phyloP scores from a whole-genome alignment of 805 yeast genomes.

The Kluyveromyces nonfermentans region DNA sequence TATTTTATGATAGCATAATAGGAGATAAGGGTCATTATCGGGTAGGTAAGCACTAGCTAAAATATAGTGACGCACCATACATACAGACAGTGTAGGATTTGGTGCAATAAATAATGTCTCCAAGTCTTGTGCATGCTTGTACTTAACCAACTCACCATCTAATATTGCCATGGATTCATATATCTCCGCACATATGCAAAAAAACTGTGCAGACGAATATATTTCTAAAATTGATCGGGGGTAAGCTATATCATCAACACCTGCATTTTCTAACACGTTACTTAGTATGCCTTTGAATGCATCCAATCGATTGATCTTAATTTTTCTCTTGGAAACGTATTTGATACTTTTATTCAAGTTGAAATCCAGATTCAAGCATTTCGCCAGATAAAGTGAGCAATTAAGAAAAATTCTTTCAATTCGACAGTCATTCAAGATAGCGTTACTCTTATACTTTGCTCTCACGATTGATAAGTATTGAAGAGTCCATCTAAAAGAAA shows the following conservation, averaged over 20 bases:
- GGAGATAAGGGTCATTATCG: slow-evolving; percentile 32
- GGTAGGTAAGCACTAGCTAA: slow-evolving; percentile 27
- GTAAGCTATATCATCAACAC: background rate
- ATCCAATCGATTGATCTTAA: slow-evolving; percentile 7
- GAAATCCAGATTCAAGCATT: slow-evolving; percentile 7
- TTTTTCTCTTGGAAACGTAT: background rate
- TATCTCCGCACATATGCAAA: slow-evolving; percentile 10
- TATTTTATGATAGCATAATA: slow-evolving; percentile 31
- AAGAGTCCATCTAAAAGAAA: slow-evolving; percentile 14
- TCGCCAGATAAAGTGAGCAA: slow-evolving; percentile 1
- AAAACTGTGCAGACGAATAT: slow-evolving; percentile 6
- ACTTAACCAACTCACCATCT: slow-evolving; percentile 11
- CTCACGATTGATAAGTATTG: slow-evolving; percentile 12
- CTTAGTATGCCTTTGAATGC: slow-evolving; percentile 11
- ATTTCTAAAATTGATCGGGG: background rate
- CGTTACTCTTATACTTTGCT: background rate
- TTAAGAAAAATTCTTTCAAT: background rate
- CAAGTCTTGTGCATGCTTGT: slow-evolving; percentile 5
- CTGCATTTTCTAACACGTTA: slow-evolving; percentile 8
- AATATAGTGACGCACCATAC: slow-evolving; percentile 33
- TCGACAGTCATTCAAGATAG: background rate
- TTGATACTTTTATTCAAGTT: background rate
- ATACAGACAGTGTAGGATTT: slow-evolving; percentile 17
- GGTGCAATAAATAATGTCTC: slow-evolving; percentile 8
- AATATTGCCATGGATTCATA: slow-evolving; percentile 11